Evolutionary conservation across 768 basidiomycete species (phyloP).

Genomic region (Lepiota venenata): DNA sequence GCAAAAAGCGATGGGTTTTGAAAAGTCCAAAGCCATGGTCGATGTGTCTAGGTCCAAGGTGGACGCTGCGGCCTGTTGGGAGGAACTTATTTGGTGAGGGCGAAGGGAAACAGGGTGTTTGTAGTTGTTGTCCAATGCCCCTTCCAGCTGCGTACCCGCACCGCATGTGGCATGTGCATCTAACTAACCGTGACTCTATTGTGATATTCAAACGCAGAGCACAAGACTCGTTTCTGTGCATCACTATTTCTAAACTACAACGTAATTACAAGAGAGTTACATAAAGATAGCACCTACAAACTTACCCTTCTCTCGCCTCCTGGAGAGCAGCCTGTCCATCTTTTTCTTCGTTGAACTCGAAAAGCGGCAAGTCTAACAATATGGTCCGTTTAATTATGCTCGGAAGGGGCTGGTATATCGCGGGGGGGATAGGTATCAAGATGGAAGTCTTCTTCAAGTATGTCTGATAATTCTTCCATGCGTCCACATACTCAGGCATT

Average conservation of each 20-base stretch:
- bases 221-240: too few relatives aligned
- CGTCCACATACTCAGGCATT: conserved; percentile 24
- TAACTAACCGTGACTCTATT: background rate
- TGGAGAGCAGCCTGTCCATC: conserved; percentile 44
- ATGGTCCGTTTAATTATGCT: conserved; percentile 48
- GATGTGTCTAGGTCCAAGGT: conserved; percentile 11
- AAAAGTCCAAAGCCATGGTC: conserved; percentile 44
- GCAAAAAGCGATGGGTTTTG: conserved; percentile 85
- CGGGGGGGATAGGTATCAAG: conserved; percentile 57
- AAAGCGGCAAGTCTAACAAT: conserved; percentile 62
- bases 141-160: background rate
- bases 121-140: conserved; percentile 3
- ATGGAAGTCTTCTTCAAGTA: conserved; percentile 59
- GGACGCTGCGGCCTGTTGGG: conserved; percentile 9
- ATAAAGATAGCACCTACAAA: background rate
- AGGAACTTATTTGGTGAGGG: conserved; percentile 1
- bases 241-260: too few relatives aligned
- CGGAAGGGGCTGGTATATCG: conserved; percentile 51
- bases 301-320: conserved; percentile 20
- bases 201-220: background rate
- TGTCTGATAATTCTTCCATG: conserved; percentile 51
- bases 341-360: conserved; percentile 48
- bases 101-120: conserved; percentile 9
- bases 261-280: too few relatives aligned
- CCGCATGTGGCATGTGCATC: background rate